Percentiles rank a stretch among this genome's conserved stretches.
phyloP scores from a whole-genome alignment of 352 stramenopile species.

The Phytophthora citricola region DNA sequence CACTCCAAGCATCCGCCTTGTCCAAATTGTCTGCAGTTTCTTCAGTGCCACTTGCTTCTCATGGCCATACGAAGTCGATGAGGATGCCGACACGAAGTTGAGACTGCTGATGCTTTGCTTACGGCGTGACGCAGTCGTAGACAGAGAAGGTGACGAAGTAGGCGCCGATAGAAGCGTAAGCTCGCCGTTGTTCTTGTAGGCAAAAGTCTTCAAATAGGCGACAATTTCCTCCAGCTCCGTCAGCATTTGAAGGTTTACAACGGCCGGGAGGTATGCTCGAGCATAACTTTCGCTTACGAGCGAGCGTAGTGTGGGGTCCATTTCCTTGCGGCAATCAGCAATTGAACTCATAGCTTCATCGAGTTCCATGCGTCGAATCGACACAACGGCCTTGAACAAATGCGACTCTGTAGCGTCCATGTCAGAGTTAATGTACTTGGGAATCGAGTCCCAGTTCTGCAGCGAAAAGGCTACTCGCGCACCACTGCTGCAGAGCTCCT shows the following conservation, averaged over 20 bases:
- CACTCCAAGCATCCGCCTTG: conserved; percentile 93
- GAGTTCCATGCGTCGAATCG: conserved; percentile 95
- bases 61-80: conserved; percentile 73
- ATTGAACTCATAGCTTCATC: conserved; percentile 93
- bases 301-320: conserved; percentile 97
- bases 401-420: conserved; percentile 88
- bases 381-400: conserved; percentile 92
- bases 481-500: conserved; percentile 85
- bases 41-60: conserved; percentile 76
- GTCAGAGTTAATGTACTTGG: conserved; percentile 88
- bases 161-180: conserved; percentile 70
- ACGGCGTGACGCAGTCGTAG: conserved; percentile 44
- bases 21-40: conserved; percentile 87
- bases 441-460: conserved; percentile 88
- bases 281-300: conserved; percentile 98
- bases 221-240: conserved; percentile 96
- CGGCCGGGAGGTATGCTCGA: conserved; percentile 95
- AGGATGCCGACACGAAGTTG: conserved; percentile 81
- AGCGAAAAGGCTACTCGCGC: conserved; percentile 83
- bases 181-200: conserved; percentile 82
- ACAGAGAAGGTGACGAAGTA: conserved; percentile 30
- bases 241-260: conserved; percentile 98
- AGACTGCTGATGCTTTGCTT: conserved; percentile 85
- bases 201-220: conserved; percentile 81
- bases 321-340: conserved; percentile 93